A percentile compares a stretch with the other conserved stretches of the same genome.
Conservation (phyloP, 2,329 filamentous ascomycete species). For the Colletotrichum musae region DNA sequence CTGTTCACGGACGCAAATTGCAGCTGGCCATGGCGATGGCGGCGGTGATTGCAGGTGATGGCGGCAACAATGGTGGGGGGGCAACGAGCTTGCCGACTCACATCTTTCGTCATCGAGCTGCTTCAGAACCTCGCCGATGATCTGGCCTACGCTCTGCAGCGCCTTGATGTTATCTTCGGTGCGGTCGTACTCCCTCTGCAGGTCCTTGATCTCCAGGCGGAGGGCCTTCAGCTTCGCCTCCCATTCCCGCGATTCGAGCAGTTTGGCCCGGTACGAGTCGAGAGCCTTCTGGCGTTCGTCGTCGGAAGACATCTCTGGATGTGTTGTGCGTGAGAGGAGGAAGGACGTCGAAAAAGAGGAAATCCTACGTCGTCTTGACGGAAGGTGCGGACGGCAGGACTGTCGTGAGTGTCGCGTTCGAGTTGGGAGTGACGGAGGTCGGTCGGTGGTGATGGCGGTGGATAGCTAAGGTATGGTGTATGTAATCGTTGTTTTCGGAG, state of each 20-base stretch:
- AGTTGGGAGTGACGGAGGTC: not conserved
- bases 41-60: not conserved
- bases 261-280: slow-evolving; percentile 82
- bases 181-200: slow-evolving; percentile 95
- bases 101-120: slow-evolving; percentile 99
- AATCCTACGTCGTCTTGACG: not conserved
- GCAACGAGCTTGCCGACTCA: slow-evolving; percentile 62
- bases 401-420: slow-evolving; percentile 3
- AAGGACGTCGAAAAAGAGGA: not conserved
- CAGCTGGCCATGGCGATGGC: not conserved
- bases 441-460: slow-evolving; percentile 20
- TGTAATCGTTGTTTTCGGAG: slow-evolving; percentile 41
- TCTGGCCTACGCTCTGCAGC: slow-evolving; percentile 97
- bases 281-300: slow-evolving; percentile 79
- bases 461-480: slow-evolving; percentile 31
- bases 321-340: slow-evolving; percentile 12
- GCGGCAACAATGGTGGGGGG: slow-evolving; percentile 12
- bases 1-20: not conserved
- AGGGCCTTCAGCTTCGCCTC: slow-evolving; percentile 97
- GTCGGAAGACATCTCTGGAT: slow-evolving; percentile 64
- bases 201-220: slow-evolving; percentile 93
- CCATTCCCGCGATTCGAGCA: slow-evolving; percentile 97
- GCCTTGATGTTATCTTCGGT: slow-evolving; percentile 99
- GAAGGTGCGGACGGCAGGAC: not conserved
- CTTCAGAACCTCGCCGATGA: slow-evolving; percentile 98